Evolutionary conservation across 352 stramenopile genomes (phyloP), one percentile per base, ranked within the genome.

Genomic region (Globisporangium camurandrum): DNA sequence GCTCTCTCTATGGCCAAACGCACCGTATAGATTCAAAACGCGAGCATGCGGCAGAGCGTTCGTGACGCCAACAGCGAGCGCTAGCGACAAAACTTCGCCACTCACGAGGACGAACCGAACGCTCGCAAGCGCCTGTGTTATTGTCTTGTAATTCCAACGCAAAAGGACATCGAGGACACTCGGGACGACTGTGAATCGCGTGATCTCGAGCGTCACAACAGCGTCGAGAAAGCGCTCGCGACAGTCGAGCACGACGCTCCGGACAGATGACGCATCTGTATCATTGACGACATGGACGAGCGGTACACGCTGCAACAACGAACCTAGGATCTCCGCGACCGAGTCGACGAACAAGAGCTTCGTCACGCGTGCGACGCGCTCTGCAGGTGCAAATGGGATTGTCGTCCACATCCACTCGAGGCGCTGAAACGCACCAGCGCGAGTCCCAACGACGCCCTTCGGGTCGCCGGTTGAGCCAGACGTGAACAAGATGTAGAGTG

Each of bases 11-110:
- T n/a, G n/a, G n/a, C 2, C 26, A 10, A 2, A 41, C 62, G 50
- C 17, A 81, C 71, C 75, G 31, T 84, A 87, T 0, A 87, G 57
- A 59, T 87, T 84, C 17, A 87, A 47, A 3, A 87, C 46, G 7
- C 46, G 67, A 2, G 61, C 46, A 0, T 67, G 24, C 24, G 69
- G 71, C 0, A 82, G 52, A 27, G 34, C 19, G 10, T 9, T 28
- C 3, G 46, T 58, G 2, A 66, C 30, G 39, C 69, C 30, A 9
- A 61, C 31, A 0, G 69, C 33, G 1, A 78, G 49, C 27, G 53
- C 49, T 23, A 77, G 28, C 0, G 51, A 37, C 17, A 87, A 56
- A 17, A 54, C 34, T 31, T 87, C 75, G 0, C 75, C 75, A 49
- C 75, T 87, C n/a, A 75, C 64, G 8, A 83, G 36, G 12, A 87